A percentile compares a stretch with the other conserved stretches of the same genome.
Conservation (phyloP, 2,329 filamentous ascomycete species). For the Pestalotiopsis sp. region DNA sequence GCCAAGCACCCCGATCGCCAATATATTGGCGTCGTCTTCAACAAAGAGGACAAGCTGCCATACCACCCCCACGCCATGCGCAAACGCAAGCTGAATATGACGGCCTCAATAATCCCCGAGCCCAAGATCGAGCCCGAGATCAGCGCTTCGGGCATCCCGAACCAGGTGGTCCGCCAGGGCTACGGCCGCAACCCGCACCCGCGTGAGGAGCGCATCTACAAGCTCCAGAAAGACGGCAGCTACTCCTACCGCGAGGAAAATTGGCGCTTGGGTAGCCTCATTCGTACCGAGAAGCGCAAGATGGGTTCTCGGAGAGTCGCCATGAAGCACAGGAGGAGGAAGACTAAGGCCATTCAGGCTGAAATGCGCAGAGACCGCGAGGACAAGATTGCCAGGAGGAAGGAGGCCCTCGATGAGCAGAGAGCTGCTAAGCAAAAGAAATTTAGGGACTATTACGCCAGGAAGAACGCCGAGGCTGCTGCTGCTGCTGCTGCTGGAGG, state of each 20-base stretch:
- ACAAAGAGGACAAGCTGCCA: constrained; percentile 80
- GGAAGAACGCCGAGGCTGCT: constrained; percentile 17
- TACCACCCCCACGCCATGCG: constrained; percentile 74
- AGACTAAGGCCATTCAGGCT: constrained; percentile 28
- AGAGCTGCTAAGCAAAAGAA: constrained; percentile 22
- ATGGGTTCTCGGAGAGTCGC: constrained; percentile 47
- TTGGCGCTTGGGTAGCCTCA: constrained; percentile 59
- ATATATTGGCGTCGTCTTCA: constrained; percentile 92
- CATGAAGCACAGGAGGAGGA: constrained; percentile 41
- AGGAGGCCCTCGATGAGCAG: constrained; percentile 32
- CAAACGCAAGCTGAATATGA: constrained; percentile 76
- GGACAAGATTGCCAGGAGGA: constrained; percentile 32
- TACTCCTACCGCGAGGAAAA: constrained; percentile 65
- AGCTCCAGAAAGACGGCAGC: constrained; percentile 46
- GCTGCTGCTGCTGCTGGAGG: not conserved
- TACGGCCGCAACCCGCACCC: constrained; percentile 31
- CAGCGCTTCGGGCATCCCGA: constrained; percentile 55
- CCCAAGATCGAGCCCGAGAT: constrained; percentile 38
- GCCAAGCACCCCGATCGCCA: constrained; percentile 80
- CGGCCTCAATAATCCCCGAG: constrained; percentile 50
- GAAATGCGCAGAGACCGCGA: constrained; percentile 33
- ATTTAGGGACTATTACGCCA: constrained; percentile 27
- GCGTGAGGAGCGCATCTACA: constrained; percentile 49
- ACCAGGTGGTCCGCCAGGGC: constrained; percentile 43
- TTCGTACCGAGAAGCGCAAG: constrained; percentile 51